A percentile compares a stretch with the other conserved stretches of the same genome.
phyloP scores from a whole-genome alignment of 208 protist genomes.

The Perkinsela sp. region DNA sequence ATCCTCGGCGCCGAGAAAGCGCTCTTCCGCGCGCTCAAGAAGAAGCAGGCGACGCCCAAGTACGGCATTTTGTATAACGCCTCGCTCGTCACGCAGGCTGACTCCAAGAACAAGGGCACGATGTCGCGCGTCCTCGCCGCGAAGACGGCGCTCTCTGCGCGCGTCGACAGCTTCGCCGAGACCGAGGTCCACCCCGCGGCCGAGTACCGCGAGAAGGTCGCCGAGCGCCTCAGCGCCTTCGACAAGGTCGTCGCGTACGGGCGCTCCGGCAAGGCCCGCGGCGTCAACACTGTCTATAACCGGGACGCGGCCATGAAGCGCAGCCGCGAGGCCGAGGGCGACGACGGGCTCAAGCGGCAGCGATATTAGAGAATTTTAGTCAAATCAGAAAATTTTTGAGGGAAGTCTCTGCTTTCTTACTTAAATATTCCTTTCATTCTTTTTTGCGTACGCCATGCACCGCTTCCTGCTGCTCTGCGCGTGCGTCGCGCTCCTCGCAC shows the following conservation, averaged over 20 bases:
- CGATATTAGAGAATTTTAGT: no score
- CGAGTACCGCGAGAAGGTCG: slow-evolving; percentile 65
- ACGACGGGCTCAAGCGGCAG: not conserved
- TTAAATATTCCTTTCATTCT: no score
- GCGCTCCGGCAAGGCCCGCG: slow-evolving; percentile 46
- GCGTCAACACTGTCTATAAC: slow-evolving; percentile 8
- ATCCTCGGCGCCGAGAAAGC: slow-evolving; percentile 97
- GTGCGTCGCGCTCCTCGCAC: no score
- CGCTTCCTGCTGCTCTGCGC: no score
- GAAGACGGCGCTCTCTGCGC: slow-evolving; percentile 82
- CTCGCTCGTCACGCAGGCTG: slow-evolving; percentile 77
- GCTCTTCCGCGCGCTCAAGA: slow-evolving; percentile 88
- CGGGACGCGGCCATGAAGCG: not conserved
- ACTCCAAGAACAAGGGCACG: slow-evolving; percentile 73
- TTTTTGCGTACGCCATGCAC: no score
- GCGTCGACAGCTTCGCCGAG: slow-evolving; percentile 92
- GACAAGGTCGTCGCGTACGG: slow-evolving; percentile 59
- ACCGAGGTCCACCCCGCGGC: slow-evolving; percentile 41
- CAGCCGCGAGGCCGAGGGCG: not conserved
- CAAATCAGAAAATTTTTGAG: no score
- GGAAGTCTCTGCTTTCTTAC: no score
- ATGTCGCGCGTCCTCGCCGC: slow-evolving; percentile 82
- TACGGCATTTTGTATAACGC: slow-evolving; percentile 97
- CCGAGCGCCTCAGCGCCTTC: slow-evolving; percentile 50
- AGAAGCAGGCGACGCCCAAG: slow-evolving; percentile 95